These are phyloP conservation scores for Neurospora sp. DNA, from an alignment of 495 filamentous ascomycete genomes.

Conservation along the genomic window DNA sequence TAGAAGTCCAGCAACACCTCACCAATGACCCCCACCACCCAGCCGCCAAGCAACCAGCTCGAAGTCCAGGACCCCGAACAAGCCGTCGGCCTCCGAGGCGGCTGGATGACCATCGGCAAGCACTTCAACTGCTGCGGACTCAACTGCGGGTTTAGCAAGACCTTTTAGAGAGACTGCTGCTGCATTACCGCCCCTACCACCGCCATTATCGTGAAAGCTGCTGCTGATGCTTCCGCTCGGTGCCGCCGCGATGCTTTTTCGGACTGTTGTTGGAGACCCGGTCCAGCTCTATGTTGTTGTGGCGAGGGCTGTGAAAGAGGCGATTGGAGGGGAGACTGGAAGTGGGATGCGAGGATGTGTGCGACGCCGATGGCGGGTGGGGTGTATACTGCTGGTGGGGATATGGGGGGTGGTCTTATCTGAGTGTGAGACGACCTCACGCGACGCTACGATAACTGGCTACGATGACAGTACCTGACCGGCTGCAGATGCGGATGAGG, in stretches of 20 bases:
- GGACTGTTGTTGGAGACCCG: background rate
- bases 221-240: no score
- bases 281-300: background rate
- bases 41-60: no score
- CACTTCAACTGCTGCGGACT: background rate
- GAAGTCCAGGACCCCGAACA: background rate
- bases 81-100: background rate
- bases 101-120: background rate
- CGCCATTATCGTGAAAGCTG: no score
- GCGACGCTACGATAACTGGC: no score
- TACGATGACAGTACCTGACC: no score
- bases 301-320: background rate
- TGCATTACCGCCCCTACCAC: no score
- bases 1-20: no score
- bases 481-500: no score
- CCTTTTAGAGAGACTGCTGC: background rate
- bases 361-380: background rate
- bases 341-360: background rate
- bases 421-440: background rate
- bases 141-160: background rate
- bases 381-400: background rate
- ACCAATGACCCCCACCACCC: no score
- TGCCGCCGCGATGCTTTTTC: no score
- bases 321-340: background rate
- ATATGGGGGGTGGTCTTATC: background rate